phyloP scores from a whole-genome alignment of 192 early-diverging fungal genomes.

The Cetraspora pellucida region DNA sequence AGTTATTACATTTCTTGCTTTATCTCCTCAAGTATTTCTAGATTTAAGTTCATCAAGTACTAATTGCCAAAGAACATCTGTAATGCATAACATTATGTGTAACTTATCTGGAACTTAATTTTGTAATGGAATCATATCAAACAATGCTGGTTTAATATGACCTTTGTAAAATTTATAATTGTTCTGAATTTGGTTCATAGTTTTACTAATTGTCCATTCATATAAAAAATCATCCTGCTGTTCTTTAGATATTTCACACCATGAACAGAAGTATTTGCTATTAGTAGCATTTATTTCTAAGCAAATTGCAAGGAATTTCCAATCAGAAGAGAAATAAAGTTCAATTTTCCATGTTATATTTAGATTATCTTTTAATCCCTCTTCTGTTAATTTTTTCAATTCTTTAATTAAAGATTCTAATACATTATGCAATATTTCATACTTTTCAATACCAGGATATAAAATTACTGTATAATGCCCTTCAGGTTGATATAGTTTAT shows the following conservation, averaged over 20 bases:
- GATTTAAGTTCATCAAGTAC: conserved; percentile 11
- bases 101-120: background rate
- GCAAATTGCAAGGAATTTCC: background rate
- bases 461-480: background rate
- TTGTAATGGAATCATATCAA: background rate
- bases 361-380: background rate
- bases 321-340: background rate
- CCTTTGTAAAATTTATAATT: background rate
- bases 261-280: conserved; percentile 4
- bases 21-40: background rate
- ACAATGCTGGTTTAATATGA: background rate
- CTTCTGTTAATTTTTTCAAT: background rate
- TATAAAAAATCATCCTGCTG: background rate
- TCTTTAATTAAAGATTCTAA: background rate
- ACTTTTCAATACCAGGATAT: background rate
- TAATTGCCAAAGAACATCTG: background rate
- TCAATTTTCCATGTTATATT: background rate
- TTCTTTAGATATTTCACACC: background rate
- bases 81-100: background rate
- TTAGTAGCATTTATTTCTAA: background rate
- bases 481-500: background rate
- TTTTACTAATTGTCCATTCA: background rate
- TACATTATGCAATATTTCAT: background rate
- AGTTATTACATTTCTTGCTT: background rate
- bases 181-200: background rate